Evolutionary conservation across 202 grass and related monocot species (phyloP).

Genomic region (Schoenoplectus triqueter): DNA sequence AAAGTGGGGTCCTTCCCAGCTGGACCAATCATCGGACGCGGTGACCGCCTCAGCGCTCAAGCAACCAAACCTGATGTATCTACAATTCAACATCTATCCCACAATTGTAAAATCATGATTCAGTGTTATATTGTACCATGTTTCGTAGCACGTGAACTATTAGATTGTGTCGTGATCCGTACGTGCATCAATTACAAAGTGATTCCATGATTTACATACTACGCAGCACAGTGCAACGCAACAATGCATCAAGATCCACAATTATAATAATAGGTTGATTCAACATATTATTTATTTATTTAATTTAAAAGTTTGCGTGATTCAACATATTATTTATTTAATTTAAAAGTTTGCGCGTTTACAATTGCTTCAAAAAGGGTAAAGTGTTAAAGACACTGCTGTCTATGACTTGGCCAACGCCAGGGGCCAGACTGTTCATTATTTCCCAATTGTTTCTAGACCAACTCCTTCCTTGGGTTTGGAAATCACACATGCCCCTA

Average conservation of each 20-base stretch:
- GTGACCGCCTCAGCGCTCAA: not conserved
- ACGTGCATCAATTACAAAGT: too few species aligned
- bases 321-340: not conserved
- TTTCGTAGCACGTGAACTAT: too few species aligned
- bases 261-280: not conserved
- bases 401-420: constrained; percentile 26
- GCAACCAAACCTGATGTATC: not conserved
- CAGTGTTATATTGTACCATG: too few species aligned
- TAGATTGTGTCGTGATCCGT: too few species aligned
- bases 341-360: not conserved
- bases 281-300: not conserved
- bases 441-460: not conserved
- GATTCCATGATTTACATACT: too few species aligned
- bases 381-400: constrained; percentile 17
- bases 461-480: not conserved
- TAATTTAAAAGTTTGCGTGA: not conserved
- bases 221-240: too few species aligned
- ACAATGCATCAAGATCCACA: too few species aligned
- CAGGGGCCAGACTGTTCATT: not conserved
- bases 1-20: not conserved
- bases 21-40: constrained; percentile 8
- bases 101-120: not conserved
- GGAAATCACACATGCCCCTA: not conserved
- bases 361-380: constrained; percentile 20
- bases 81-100: not conserved